phyloP scores from a whole-genome alignment of 345 rosid genomes.

The Leavenworthia alabamica region DNA sequence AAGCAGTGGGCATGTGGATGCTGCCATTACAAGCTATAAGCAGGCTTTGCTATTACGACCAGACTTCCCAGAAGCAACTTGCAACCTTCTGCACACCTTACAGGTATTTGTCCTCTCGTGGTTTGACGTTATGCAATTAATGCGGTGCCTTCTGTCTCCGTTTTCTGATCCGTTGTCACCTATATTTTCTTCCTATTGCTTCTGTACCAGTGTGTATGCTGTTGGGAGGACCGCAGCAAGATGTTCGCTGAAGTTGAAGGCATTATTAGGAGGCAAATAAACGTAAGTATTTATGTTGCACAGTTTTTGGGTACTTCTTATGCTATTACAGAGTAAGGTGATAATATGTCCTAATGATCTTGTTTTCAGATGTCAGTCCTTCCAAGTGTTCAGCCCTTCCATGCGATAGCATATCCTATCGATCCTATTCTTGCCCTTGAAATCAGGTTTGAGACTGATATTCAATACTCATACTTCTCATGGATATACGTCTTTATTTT shows the following conservation, averaged over 20 bases:
- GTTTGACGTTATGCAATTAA: not conserved
- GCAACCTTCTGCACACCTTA: constrained; percentile 90
- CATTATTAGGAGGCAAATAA: constrained; percentile 78
- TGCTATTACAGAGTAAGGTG: constrained; percentile 1
- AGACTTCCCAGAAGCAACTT: constrained; percentile 97
- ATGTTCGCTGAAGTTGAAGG: constrained; percentile 85
- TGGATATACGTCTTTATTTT: not conserved
- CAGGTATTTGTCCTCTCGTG: constrained; percentile 44
- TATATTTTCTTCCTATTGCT: constrained; percentile 6
- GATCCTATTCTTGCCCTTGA: constrained; percentile 95
- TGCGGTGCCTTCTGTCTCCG: constrained; percentile 2
- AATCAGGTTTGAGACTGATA: constrained; percentile 52
- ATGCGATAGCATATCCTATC: constrained; percentile 96
- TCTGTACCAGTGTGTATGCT: constrained; percentile 63
- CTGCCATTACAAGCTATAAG: constrained; percentile 85
- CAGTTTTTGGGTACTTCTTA: not conserved
- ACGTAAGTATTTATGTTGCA: constrained; percentile 34
- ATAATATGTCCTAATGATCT: not conserved
- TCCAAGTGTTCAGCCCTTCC: constrained; percentile 98
- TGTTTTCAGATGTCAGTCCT: constrained; percentile 69
- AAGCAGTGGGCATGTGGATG: constrained; percentile 83
- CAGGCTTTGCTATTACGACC: constrained; percentile 79
- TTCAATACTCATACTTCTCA: constrained; percentile 1
- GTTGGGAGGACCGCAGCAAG: constrained; percentile 90
- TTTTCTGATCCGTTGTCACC: not conserved